Conservation (phyloP, 495 filamentous ascomycete genomes). For the Trichodelitschia bisporula region DNA sequence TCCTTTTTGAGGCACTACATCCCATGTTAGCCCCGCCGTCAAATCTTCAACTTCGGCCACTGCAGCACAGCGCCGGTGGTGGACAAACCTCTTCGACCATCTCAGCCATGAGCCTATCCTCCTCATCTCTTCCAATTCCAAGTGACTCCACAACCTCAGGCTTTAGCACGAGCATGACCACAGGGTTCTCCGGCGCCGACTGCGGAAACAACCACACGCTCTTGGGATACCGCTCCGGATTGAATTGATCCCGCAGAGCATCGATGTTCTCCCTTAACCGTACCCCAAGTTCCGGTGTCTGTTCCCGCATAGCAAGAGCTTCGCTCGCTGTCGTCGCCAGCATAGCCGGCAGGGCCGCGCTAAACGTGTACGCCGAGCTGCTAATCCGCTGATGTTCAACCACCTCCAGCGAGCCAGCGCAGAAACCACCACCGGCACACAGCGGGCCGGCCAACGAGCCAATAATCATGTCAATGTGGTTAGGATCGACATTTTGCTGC, state of each 20-base stretch:
- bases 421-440: conserved; percentile 87
- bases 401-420: conserved; percentile 68
- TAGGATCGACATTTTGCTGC: conserved; percentile 81
- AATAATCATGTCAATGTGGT: conserved; percentile 82
- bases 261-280: conserved; percentile 61
- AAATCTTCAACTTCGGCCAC: too few species aligned
- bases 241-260: conserved; percentile 62
- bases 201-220: conserved; percentile 84
- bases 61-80: too few species aligned
- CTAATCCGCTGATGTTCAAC: conserved; percentile 89
- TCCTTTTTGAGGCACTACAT: conserved; percentile 43
- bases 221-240: too few species aligned
- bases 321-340: conserved; percentile 86
- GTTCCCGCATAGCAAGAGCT: conserved; percentile 54
- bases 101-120: conserved; percentile 72
- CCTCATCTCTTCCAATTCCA: conserved; percentile 40
- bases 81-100: conserved; percentile 67
- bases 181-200: conserved; percentile 60
- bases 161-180: conserved; percentile 70
- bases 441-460: conserved; percentile 78
- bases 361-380: conserved; percentile 77
- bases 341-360: conserved; percentile 80
- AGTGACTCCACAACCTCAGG: conserved; percentile 52
- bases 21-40: too few species aligned
- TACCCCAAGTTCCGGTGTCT: conserved; percentile 48